These are phyloP conservation scores for Wallacemonas collosoma DNA, from an alignment of 208 protist genomes.

Conservation along the genomic window DNA sequence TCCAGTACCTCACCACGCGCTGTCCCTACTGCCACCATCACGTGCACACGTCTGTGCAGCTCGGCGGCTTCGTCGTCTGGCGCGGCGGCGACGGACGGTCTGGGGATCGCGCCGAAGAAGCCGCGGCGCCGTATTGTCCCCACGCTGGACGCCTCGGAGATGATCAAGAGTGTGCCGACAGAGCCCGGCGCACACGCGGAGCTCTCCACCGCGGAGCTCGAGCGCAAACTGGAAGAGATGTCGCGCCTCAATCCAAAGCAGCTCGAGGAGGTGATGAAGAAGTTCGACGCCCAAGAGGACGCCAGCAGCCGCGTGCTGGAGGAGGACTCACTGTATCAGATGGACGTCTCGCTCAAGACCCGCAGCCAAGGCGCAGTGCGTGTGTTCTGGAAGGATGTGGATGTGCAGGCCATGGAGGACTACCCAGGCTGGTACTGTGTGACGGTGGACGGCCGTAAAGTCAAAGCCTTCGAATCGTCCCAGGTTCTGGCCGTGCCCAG, in stretches of 20 bases:
- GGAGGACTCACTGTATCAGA: conserved; percentile 90
- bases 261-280: conserved; percentile 61
- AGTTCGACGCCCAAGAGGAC: conserved; percentile 68
- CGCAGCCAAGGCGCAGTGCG: conserved; percentile 62
- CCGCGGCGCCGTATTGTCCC: conserved; percentile 55
- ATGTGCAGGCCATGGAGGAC: conserved; percentile 59
- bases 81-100: background rate
- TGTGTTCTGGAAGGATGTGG: conserved; percentile 90
- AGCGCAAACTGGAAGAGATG: conserved; percentile 85
- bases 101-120: conserved; percentile 69
- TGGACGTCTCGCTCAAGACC: conserved; percentile 86
- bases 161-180: conserved; percentile 65
- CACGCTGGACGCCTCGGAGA: conserved; percentile 52
- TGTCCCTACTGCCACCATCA: background rate
- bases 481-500: conserved; percentile 77
- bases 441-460: conserved; percentile 83
- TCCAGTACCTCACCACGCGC: background rate
- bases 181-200: conserved; percentile 84
- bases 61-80: background rate
- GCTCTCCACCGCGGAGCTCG: conserved; percentile 83
- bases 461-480: conserved; percentile 88
- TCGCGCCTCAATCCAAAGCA: conserved; percentile 65
- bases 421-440: conserved; percentile 83
- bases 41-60: conserved; percentile 5
- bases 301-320: conserved; percentile 74